These are phyloP conservation scores for Fusarium redolens DNA, from an alignment of 2,329 filamentous ascomycete species.

Conservation along the genomic window DNA sequence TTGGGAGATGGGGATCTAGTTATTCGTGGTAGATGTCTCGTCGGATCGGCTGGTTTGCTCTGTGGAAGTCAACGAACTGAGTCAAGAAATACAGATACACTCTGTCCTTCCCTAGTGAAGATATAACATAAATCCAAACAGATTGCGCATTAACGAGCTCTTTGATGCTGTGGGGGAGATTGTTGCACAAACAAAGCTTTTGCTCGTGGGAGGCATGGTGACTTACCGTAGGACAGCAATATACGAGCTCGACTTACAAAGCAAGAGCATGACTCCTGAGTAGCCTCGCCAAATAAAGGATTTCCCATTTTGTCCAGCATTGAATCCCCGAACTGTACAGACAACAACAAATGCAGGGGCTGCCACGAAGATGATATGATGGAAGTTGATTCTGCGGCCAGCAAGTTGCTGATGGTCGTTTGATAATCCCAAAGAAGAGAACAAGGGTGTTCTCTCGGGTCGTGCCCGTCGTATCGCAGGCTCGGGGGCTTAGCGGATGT, in stretches of 20 bases:
- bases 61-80: not conserved
- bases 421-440: not conserved
- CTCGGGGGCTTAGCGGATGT: not conserved
- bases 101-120: no score
- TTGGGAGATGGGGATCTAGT: no score
- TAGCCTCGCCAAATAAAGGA: not conserved
- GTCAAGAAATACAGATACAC: not conserved
- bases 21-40: not conserved
- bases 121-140: not conserved
- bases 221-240: not conserved
- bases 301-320: not conserved
- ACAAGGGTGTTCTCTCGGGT: not conserved
- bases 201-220: not conserved
- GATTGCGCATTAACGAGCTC: rapidly evolving
- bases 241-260: not conserved
- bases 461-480: no score
- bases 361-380: not conserved
- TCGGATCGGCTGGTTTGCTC: not conserved
- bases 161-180: no score
- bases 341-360: not conserved
- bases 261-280: not conserved
- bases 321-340: not conserved
- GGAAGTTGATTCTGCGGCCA: no score
- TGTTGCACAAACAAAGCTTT: not conserved
- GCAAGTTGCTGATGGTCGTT: not conserved